Conservation (phyloP, 169 alveolate species). For the Plasmodium vivax region DNA sequence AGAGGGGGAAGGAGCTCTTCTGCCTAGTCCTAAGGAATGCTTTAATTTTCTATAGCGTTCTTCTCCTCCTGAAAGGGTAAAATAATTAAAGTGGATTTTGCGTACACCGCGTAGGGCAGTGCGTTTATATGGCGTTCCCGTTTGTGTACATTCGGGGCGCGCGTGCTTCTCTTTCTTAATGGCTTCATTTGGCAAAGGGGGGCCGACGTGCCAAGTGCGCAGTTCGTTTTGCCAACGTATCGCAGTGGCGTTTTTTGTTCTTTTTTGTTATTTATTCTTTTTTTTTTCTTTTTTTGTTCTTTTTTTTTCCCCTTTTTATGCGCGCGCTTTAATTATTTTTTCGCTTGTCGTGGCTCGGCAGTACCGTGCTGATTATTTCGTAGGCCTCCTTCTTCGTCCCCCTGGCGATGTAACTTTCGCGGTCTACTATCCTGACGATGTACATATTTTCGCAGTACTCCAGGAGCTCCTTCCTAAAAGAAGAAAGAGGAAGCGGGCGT, state of each 20-base stretch:
- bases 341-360: not conserved
- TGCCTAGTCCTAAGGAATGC: not conserved
- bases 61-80: slow-evolving; percentile 46
- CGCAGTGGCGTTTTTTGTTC: not conserved
- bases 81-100: not conserved
- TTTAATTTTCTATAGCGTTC: slow-evolving; percentile 64
- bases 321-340: slow-evolving; percentile 1
- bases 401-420: slow-evolving; percentile 64
- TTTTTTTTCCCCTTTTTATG: not conserved
- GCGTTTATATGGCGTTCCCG: not conserved
- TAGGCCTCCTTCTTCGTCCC: slow-evolving; percentile 71
- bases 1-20: not conserved
- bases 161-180: not conserved
- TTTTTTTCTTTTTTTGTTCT: not conserved
- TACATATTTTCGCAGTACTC: slow-evolving; percentile 72
- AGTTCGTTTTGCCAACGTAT: not conserved
- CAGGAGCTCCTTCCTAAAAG: slow-evolving; percentile 41
- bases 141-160: not conserved
- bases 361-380: slow-evolving; percentile 69
- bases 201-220: not conserved
- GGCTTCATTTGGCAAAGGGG: not conserved
- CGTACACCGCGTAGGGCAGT: not conserved
- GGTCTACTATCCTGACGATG: slow-evolving; percentile 52
- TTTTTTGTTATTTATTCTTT: too few relatives aligned
- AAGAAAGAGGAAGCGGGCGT: not conserved